These are phyloP conservation scores for Aspergillus bombycis DNA, from an alignment of 2,329 filamentous ascomycete genomes.

Conservation along the genomic window DNA sequence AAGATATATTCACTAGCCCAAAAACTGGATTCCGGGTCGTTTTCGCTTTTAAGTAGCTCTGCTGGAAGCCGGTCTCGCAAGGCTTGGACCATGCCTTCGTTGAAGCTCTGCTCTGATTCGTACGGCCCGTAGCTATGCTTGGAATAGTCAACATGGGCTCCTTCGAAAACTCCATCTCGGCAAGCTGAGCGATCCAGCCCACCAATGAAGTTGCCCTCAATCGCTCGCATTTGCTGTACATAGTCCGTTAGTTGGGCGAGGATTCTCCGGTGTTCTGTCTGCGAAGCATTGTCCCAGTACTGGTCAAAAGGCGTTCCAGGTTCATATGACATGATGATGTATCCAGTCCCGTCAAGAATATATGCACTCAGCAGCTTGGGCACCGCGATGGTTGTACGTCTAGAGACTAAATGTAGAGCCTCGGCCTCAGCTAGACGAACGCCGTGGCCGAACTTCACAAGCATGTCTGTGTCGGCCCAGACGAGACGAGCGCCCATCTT, in stretches of 20 bases:
- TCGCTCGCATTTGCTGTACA: background rate
- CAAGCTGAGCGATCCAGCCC: background rate
- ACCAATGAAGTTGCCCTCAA: background rate
- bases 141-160: background rate
- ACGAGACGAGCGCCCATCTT: background rate
- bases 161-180: background rate
- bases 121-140: background rate
- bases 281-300: background rate
- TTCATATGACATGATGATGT: background rate
- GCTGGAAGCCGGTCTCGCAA: background rate
- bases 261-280: background rate
- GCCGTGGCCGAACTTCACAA: background rate
- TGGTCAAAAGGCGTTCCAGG: background rate
- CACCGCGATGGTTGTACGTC: background rate
- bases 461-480: background rate
- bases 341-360: background rate
- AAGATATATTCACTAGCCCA: background rate
- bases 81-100: background rate
- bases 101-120: background rate
- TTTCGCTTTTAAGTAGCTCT: background rate
- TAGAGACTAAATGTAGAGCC: background rate
- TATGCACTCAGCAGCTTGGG: background rate
- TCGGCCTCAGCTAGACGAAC: background rate
- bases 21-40: background rate
- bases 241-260: background rate